These are phyloP conservation scores for Kwoniella shandongensis DNA, from an alignment of 768 basidiomycete species.

Conservation along the genomic window DNA sequence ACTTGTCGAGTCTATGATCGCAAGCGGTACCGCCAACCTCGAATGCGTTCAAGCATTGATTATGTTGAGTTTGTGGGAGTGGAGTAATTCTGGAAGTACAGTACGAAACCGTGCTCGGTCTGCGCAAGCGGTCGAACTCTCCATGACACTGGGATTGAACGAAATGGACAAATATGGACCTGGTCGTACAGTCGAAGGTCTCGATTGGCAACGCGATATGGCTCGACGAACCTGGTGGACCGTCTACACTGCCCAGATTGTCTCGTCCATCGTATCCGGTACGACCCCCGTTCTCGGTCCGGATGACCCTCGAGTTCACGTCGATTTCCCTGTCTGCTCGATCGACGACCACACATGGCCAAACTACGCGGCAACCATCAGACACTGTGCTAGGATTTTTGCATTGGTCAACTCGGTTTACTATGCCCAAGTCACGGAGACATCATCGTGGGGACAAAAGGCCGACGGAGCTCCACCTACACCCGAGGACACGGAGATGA, in stretches of 20 bases:
- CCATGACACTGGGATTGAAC: slow-evolving; percentile 50
- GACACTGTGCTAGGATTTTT: slow-evolving; percentile 40
- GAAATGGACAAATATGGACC: slow-evolving; percentile 36
- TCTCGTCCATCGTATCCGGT: slow-evolving; percentile 42
- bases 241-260: slow-evolving; percentile 39
- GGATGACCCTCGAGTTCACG: slow-evolving; percentile 44
- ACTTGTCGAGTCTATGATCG: slow-evolving; percentile 31
- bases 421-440: slow-evolving; percentile 19
- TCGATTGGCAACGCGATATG: slow-evolving; percentile 49
- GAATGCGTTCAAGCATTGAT: slow-evolving; percentile 48
- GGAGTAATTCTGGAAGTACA: slow-evolving; percentile 38
- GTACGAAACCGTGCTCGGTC: slow-evolving; percentile 31
- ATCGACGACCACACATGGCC: slow-evolving; percentile 44
- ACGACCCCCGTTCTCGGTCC: slow-evolving; percentile 37
- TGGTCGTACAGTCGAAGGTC: slow-evolving; percentile 40
- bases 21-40: slow-evolving; percentile 18
- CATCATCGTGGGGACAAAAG: slow-evolving; percentile 5
- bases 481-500: slow-evolving; percentile 2
- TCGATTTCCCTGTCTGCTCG: slow-evolving; percentile 47
- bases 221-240: slow-evolving; percentile 51
- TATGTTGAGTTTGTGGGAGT: slow-evolving; percentile 50
- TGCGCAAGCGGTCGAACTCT: slow-evolving; percentile 38
- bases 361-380: slow-evolving; percentile 43
- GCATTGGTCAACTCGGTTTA: slow-evolving; percentile 45
- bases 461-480: not conserved